Evolutionary conservation across 345 rosid species (phyloP).

Genomic region (Dipteronia sinensis): DNA sequence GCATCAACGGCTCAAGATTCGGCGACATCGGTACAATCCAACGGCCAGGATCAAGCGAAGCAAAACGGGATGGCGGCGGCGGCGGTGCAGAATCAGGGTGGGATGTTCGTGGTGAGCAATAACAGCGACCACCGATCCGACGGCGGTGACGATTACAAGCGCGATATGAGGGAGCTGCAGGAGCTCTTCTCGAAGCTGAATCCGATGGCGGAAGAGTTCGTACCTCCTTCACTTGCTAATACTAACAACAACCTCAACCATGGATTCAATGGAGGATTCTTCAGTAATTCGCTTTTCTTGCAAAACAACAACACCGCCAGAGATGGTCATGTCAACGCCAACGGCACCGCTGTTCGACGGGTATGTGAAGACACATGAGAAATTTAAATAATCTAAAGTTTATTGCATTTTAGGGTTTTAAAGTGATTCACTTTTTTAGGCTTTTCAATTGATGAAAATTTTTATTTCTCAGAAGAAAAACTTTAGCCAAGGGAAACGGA

Average conservation of each 20-base stretch:
- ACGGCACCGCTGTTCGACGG: conserved; percentile 45
- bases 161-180: conserved; percentile 75
- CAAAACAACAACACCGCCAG: conserved; percentile 28
- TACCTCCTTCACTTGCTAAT: conserved; percentile 70
- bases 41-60: conserved; percentile 50
- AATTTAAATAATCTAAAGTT: neutral
- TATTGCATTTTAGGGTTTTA: conserved; percentile 2
- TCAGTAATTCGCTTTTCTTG: conserved; percentile 31
- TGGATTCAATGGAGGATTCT: conserved; percentile 45
- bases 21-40: conserved; percentile 14
- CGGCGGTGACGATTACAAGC: conserved; percentile 47
- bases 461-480: conserved; percentile 58
- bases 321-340: conserved; percentile 46
- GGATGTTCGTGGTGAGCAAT: conserved; percentile 14
- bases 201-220: conserved; percentile 93
- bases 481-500: conserved; percentile 69
- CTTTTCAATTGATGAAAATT: neutral
- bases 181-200: conserved; percentile 91
- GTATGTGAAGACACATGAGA: conserved; percentile 28
- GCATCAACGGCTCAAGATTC: conserved; percentile 48
- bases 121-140: conserved; percentile 35
- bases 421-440: neutral
- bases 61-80: conserved; percentile 24
- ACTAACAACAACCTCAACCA: conserved; percentile 26
- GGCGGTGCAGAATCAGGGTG: conserved; percentile 42